phyloP scores from a whole-genome alignment of 257 asterid species.

The Forsythia suspensa region DNA sequence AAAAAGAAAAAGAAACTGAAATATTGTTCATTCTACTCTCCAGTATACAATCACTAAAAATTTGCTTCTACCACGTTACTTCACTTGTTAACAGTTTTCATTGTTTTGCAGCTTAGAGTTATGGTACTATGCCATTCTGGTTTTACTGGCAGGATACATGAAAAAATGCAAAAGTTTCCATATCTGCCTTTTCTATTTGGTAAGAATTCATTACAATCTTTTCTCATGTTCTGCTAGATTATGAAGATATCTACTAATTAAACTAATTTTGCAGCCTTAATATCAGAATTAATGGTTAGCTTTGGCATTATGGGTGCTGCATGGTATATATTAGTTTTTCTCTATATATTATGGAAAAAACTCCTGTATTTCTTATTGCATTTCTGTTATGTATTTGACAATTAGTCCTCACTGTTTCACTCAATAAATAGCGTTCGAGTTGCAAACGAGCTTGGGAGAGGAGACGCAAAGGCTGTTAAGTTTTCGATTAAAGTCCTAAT shows the following conservation, averaged over 20 bases:
- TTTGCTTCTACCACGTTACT: neutral
- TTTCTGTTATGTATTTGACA: neutral
- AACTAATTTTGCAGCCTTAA: constrained; percentile 46
- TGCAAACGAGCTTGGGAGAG: constrained; percentile 69
- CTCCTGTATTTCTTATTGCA: neutral
- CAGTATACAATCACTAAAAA: neutral
- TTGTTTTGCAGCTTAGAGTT: constrained; percentile 52
- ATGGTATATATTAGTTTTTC: constrained; percentile 34
- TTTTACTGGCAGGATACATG: constrained; percentile 69
- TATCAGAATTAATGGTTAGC: constrained; percentile 49
- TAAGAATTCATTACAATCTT: constrained; percentile 11
- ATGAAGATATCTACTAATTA: neutral
- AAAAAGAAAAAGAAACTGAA: no score
- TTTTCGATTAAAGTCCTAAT: constrained; percentile 55
- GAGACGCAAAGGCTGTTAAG: constrained; percentile 55
- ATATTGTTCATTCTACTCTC: neutral
- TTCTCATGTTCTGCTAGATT: neutral
- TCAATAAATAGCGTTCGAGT: constrained; percentile 51
- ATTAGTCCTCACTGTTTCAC: neutral
- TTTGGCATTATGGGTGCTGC: constrained; percentile 69
- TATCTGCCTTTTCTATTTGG: constrained; percentile 75
- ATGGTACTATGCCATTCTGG: constrained; percentile 66
- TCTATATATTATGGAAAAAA: neutral
- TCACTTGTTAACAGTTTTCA: neutral
- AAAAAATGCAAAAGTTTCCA: constrained; percentile 56